These are phyloP conservation scores for Mycothermus thermophilus DNA, from an alignment of 495 filamentous ascomycete genomes.

Conservation along the genomic window DNA sequence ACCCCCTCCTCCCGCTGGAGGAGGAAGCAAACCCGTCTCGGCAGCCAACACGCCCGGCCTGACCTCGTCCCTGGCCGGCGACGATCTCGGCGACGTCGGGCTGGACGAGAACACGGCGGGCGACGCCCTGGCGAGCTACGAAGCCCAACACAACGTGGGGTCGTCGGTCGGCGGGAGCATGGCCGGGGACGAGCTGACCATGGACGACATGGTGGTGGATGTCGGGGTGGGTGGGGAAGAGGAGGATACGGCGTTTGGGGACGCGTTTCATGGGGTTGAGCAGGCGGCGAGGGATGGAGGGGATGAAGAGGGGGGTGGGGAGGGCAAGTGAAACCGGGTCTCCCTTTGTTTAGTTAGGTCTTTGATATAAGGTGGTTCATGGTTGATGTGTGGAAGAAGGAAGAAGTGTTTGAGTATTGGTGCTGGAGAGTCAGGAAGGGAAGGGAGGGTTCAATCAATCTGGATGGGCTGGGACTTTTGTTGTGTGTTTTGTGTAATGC, in stretches of 20 bases:
- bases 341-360: no score
- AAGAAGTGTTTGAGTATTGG: no score
- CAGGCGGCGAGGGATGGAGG: conserved; percentile 5
- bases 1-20: no score
- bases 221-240: conserved; percentile 31
- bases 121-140: conserved; percentile 33
- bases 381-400: no score
- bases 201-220: conserved; percentile 38
- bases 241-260: conserved; percentile 41
- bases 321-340: no score
- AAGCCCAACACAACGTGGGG: no score
- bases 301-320: conserved; percentile 3
- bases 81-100: conserved; percentile 40
- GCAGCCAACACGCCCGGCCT: conserved; percentile 25
- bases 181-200: conserved; percentile 29
- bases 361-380: no score
- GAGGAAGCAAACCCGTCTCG: conserved; percentile 28
- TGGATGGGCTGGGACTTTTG: no score
- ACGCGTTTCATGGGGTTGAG: conserved; percentile 41
- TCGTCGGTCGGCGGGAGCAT: conserved; percentile 13
- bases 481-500: no score
- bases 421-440: no score
- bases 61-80: conserved; percentile 30
- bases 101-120: conserved; percentile 39
- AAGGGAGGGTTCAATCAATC: no score